These are phyloP conservation scores for Leccinum pellstonianum DNA, from an alignment of 768 basidiomycete genomes.

Conservation along the genomic window DNA sequence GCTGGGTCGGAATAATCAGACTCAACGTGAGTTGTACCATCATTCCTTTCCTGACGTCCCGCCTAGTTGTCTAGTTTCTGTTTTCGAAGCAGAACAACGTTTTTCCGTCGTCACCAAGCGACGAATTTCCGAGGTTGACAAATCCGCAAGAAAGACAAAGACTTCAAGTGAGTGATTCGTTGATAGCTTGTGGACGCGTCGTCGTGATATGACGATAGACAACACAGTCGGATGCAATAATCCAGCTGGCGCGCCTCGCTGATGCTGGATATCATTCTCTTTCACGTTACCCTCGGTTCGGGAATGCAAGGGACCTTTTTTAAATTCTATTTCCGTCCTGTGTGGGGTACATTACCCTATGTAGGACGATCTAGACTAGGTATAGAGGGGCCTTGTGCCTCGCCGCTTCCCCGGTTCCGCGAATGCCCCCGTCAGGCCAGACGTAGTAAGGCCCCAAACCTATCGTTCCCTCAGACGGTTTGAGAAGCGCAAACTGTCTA, in stretches of 20 bases:
- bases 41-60: neutral
- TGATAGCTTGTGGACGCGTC: neutral
- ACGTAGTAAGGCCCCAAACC: no score
- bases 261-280: neutral
- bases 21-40: neutral
- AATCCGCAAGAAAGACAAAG: neutral
- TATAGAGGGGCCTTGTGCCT: no score
- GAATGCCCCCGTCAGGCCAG: no score
- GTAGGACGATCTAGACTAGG: no score
- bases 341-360: no score
- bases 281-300: neutral
- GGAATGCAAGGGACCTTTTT: neutral
- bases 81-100: neutral
- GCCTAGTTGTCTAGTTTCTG: neutral
- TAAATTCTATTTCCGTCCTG: no score
- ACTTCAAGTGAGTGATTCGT: neutral
- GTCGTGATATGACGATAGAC: neutral
- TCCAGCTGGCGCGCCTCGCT: neutral
- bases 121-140: neutral
- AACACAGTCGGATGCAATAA: neutral
- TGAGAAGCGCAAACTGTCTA: no score
- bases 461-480: no score
- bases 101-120: neutral
- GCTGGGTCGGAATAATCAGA: no score
- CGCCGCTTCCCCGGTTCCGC: no score